Evolutionary conservation across 345 rosid genomes (phyloP), one percentile per base, ranked within the genome.

Genomic region (Rhizophora mangle): DNA sequence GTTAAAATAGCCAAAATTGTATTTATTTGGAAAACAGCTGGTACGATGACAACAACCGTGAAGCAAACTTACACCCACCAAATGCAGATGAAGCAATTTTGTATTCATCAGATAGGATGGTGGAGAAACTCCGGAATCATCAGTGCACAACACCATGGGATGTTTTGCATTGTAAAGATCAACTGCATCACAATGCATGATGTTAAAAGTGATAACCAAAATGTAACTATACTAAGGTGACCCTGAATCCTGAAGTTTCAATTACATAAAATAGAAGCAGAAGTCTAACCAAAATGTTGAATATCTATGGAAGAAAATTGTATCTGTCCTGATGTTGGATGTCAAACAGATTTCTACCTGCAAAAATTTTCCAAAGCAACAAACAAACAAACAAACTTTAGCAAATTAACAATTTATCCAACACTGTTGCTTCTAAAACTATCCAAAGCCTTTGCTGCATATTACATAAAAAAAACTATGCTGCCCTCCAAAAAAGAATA

Each of bases 291-390:
- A 26, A 95, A 95, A 84, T 92, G 98, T 80, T 95, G 98, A 68
- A 86, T 74, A 71, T 88, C 96, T 22, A 95, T 78, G 13, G 99
- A 92, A 65, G 98, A 80, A n/a, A 74, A 92, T 81, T n/a, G 96
- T 65, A 29, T 86, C 79, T 8, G 99, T 95, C 80, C 78, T 72
- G 69, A 95, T 83, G 87, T 95, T 95, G 77, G 99, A 95, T 65
- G 96, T 85, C 85, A 95, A 77, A 74, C 99, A 95, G 71, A 95
- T 92, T 82, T 92, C 99, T n/a, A 95, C 96, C 99, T 95, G 92
- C 77, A 78, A 79, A 77, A 27, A 34, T 72, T 13, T 4, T 61
- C 59, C 2, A 24, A 20, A 39, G 15, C 19, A 6, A 18, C 36
- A 21, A 47, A 59, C 0, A 3, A 65, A 34, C 6, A 49, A 6